Evolutionary conservation across 2,329 filamentous ascomycete genomes (phyloP).

Genomic region (Rhytidhysteron rufulum): DNA sequence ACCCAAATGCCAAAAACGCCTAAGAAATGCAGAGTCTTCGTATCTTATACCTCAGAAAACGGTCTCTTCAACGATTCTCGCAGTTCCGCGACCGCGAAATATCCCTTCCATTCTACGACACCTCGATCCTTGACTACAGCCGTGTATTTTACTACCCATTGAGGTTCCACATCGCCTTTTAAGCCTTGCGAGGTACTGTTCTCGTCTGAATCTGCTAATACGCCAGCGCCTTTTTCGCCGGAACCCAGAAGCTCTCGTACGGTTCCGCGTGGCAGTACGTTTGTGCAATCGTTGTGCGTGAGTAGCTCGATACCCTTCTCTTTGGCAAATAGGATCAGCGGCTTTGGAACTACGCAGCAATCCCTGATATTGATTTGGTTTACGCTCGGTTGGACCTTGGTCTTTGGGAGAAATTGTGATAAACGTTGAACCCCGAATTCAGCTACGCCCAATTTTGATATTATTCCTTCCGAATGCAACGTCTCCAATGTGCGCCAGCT

Average conservation of each 20-base stretch:
- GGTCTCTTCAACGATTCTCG: no score
- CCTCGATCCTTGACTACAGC: constrained; percentile 90
- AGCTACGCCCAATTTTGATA: constrained; percentile 74
- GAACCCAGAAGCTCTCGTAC: constrained; percentile 77
- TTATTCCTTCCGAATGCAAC: constrained; percentile 66
- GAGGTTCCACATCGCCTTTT: constrained; percentile 73
- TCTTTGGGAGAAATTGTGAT: constrained; percentile 67
- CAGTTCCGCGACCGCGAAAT: constrained; percentile 83
- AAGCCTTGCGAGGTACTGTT: constrained; percentile 55
- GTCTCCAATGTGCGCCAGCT: constrained; percentile 66
- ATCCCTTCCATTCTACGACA: constrained; percentile 97
- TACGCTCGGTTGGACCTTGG: constrained; percentile 71
- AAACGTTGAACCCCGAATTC: constrained; percentile 89
- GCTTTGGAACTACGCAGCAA: constrained; percentile 92
- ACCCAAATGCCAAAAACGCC: no score
- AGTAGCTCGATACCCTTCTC: constrained; percentile 78
- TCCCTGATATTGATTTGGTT: constrained; percentile 96
- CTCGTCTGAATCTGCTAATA: constrained; percentile 61
- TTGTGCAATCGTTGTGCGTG: constrained; percentile 90
- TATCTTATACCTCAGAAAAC: no score
- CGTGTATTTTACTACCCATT: constrained; percentile 97
- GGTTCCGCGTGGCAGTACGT: constrained; percentile 83
- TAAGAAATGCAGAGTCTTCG: no score
- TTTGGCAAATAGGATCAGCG: constrained; percentile 80
- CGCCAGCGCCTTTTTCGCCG: constrained; percentile 66